Conservation (phyloP, 306 rosid genomes). For the Corylus americana region DNA sequence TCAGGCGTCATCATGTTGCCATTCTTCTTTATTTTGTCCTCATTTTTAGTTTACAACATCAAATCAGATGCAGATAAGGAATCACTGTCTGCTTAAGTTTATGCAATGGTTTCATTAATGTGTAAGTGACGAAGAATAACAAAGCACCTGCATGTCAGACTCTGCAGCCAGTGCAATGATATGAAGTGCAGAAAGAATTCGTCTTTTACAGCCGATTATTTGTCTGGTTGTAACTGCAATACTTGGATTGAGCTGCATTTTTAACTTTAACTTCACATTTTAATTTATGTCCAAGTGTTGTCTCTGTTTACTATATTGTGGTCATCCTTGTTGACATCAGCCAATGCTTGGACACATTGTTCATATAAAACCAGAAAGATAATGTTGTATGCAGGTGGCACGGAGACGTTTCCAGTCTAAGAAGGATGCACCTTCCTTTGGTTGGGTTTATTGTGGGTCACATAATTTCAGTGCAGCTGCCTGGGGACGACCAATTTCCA, state of each 20-base stretch:
- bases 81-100: background rate
- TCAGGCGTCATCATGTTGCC: background rate
- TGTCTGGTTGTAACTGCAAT: background rate
- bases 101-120: background rate
- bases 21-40: background rate
- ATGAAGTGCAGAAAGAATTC: background rate
- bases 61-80: background rate
- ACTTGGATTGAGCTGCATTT: background rate
- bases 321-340: background rate
- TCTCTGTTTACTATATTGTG: background rate
- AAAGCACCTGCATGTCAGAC: background rate
- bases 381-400: slow-evolving; percentile 52
- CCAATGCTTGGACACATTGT: background rate
- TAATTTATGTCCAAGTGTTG: background rate
- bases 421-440: slow-evolving; percentile 46
- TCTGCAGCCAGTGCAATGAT: background rate
- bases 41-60: background rate
- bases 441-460: slow-evolving; percentile 88
- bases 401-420: slow-evolving; percentile 65
- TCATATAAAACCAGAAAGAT: background rate
- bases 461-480: slow-evolving; percentile 92
- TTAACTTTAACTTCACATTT: background rate
- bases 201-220: background rate
- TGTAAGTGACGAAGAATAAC: background rate
- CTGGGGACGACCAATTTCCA: slow-evolving; percentile 68